These are phyloP conservation scores for Phytophthora quininea DNA, from an alignment of 352 stramenopile species.

Conservation along the genomic window DNA sequence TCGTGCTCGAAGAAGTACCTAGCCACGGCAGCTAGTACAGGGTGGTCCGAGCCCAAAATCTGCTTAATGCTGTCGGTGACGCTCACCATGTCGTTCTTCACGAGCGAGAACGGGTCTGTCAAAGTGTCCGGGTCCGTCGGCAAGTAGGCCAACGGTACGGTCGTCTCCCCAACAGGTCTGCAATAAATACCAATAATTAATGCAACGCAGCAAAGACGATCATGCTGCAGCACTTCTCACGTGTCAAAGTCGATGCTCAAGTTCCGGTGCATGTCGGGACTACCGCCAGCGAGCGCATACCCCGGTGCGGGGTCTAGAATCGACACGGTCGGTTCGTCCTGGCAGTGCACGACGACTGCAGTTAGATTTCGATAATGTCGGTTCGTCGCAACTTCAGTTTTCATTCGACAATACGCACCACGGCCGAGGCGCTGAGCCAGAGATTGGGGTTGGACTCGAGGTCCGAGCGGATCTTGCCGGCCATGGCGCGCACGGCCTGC, in stretches of 20 bases:
- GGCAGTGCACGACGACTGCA: constrained; percentile 6
- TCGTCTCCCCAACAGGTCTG: constrained; percentile 26
- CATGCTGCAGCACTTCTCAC: constrained; percentile 6
- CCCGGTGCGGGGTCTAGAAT: constrained; percentile 75
- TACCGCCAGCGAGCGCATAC: constrained; percentile 51
- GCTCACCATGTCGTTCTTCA: constrained; percentile 90
- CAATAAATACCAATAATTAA: constrained; percentile 6
- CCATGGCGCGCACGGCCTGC: constrained; percentile 61
- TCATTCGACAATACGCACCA: constrained; percentile 49
- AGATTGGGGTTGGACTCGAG: constrained; percentile 85
- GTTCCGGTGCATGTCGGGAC: constrained; percentile 35
- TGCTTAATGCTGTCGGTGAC: constrained; percentile 96
- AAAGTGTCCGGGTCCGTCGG: constrained; percentile 55
- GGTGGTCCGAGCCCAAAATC: constrained; percentile 96
- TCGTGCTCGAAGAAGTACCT: constrained; percentile 96
- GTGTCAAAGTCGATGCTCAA: constrained; percentile 50
- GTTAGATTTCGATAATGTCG: constrained; percentile 5
- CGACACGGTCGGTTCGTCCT: constrained; percentile 87
- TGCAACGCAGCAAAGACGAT: neutral
- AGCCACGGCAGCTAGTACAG: constrained; percentile 96
- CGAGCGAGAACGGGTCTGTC: constrained; percentile 93
- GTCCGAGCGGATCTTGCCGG: constrained; percentile 62
- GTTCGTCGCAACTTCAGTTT: neutral
- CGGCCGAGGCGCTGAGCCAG: constrained; percentile 77
- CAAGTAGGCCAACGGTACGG: constrained; percentile 54